phyloP scores from a whole-genome alignment of 805 yeast genomes.

The Huiozyma sinensis region DNA sequence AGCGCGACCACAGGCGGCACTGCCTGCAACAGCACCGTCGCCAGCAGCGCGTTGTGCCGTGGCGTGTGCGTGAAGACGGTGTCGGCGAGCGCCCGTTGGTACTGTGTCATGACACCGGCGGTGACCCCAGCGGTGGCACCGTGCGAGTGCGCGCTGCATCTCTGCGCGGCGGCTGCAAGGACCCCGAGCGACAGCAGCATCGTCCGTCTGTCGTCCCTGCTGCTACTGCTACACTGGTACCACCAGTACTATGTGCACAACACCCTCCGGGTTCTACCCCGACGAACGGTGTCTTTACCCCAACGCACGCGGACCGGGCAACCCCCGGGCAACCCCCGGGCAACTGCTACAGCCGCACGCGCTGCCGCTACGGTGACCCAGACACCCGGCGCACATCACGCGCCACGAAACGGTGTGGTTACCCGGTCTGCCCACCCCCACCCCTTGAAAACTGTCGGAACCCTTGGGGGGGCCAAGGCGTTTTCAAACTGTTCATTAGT shows the following conservation, averaged over 20 bases:
- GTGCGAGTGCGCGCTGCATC: neutral
- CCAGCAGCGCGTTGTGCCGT: conserved; percentile 50
- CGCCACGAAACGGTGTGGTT: too few species aligned
- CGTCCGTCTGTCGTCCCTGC: too few species aligned
- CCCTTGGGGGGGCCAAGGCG: neutral
- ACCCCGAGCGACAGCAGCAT: neutral
- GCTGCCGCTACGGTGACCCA: too few species aligned
- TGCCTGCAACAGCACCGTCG: conserved; percentile 54
- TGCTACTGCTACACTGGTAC: too few species aligned
- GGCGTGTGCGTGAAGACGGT: conserved; percentile 28
- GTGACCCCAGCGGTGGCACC: conserved; percentile 1
- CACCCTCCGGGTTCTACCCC: too few species aligned
- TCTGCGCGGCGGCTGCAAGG: neutral
- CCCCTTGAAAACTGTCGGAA: neutral
- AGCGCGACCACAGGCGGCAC: conserved; percentile 43
- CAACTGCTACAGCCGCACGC: too few species aligned
- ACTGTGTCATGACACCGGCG: neutral
- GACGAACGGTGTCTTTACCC: too few species aligned
- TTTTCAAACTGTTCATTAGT: neutral
- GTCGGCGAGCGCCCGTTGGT: neutral
- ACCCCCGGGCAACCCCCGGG: too few species aligned
- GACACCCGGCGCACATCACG: too few species aligned
- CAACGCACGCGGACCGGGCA: too few species aligned
- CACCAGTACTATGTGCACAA: too few species aligned
- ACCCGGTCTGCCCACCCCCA: too few species aligned